Evolutionary conservation across 2,329 filamentous ascomycete species (phyloP), one percentile per base, ranked within the genome.

Genomic region (Fusarium neocosmosporiellum): DNA sequence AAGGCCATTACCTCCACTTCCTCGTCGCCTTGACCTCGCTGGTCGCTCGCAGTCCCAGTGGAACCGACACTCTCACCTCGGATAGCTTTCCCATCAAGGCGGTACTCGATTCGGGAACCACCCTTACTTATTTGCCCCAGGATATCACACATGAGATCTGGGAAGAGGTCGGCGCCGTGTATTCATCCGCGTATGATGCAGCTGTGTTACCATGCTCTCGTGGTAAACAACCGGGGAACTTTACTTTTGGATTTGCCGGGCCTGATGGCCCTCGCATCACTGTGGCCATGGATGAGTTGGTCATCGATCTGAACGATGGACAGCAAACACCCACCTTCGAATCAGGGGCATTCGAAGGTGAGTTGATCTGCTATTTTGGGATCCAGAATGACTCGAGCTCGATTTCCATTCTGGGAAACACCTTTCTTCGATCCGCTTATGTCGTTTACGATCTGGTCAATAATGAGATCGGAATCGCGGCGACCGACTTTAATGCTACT

Each of bases 81-180:
- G 54, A 67, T 3, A 60, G 80, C 18, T 84, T 84, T 43, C 86
- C 90, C 0, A 79, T 89, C n/a, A 83, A 88, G 5, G 92, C 90
- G 4, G 86, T 95, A 6, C 87, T 95, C 37, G 93, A 95, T 81
- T 93, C 92, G 1, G 93, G 93, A 39, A 93, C 91, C n/a, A 93
- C 91, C 4, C 84, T 94, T 68, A 91, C 87, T 72, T 93, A 93
- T 77, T 83, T 95, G 1, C 93, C 93, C 1, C 85, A 88, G 66
- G 85, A 89, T 59, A 80, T 94, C 50, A 87, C 88, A 3, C 71
- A 81, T 9, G 80, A 87, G 69, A 81, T 90, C 13, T 89, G 88
- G 86, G 76, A 82, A 11, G 88, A 90, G 72, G 86, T 88, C 7
- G 89, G 89, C 37, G 89, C 87, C 7, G 67, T 81, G 11, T 89